These are phyloP conservation scores for Aspergillus fischeri DNA, from an alignment of 2,329 filamentous ascomycete species.

Conservation along the genomic window DNA sequence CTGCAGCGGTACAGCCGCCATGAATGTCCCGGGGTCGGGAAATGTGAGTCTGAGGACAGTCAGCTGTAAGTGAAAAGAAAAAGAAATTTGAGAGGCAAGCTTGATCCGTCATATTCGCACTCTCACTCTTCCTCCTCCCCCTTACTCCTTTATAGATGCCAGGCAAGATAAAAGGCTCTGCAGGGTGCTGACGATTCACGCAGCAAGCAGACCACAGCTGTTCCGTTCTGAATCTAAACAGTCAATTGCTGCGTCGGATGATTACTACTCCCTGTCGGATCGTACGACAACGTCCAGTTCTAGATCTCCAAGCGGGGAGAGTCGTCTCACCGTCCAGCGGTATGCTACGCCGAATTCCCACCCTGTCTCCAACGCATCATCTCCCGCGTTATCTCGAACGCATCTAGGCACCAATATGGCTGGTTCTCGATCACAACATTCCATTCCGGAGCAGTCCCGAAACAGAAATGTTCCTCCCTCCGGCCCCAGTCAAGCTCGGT, in stretches of 20 bases:
- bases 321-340: constrained; percentile 36
- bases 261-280: constrained; percentile 48
- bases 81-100: neutral
- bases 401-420: constrained; percentile 20
- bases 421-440: constrained; percentile 11
- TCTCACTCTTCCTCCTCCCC: neutral
- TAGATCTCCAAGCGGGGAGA: constrained; percentile 26
- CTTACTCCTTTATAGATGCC: neutral
- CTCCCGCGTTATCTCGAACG: constrained; percentile 25
- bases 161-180: neutral
- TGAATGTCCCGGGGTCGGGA: constrained; percentile 20
- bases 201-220: constrained; percentile 44
- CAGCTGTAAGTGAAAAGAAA: constrained; percentile 31
- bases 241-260: constrained; percentile 47
- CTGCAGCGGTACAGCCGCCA: constrained; percentile 21
- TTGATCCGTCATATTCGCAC: neutral
- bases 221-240: constrained; percentile 41
- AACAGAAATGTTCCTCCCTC: constrained; percentile 15
- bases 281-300: constrained; percentile 30
- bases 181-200: constrained; percentile 1
- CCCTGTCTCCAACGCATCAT: constrained; percentile 26
- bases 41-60: constrained; percentile 34
- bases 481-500: constrained; percentile 25
- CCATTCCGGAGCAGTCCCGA: constrained; percentile 1
- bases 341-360: constrained; percentile 45